phyloP scores from a whole-genome alignment of 306 rosid species.

The Prunus fruticosa region DNA sequence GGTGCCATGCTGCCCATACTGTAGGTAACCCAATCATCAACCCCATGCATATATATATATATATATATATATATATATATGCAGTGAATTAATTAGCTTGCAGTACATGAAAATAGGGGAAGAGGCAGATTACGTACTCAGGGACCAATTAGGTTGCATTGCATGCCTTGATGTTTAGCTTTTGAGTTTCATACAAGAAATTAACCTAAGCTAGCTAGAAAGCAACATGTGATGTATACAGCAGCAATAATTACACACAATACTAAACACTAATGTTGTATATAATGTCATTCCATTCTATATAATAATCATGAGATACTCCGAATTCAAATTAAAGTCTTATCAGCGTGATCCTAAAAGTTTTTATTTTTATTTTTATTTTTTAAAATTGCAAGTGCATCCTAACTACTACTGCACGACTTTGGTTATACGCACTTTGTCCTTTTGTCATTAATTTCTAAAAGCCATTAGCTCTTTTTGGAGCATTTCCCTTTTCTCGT shows the following conservation, averaged over 20 bases:
- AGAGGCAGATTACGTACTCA: neutral
- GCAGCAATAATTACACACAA: slow-evolving; percentile 1
- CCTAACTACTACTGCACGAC: too few relatives aligned
- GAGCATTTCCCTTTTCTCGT: too few relatives aligned
- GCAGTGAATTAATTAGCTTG: too few relatives aligned
- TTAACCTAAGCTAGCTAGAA: too few relatives aligned
- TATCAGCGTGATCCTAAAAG: neutral
- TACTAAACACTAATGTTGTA: neutral
- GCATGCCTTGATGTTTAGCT: neutral
- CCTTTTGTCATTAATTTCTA: neutral
- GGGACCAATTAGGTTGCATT: neutral
- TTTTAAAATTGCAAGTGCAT: neutral
- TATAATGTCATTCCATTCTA: neutral
- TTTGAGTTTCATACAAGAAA: too few relatives aligned
- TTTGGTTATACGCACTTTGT: neutral
- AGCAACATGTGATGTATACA: too few relatives aligned
- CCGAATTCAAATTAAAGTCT: neutral
- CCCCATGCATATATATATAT: neutral
- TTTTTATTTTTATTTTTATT: too few relatives aligned
- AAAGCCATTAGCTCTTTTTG: neutral
- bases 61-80: neutral
- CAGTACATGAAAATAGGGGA: neutral
- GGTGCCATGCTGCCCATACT: slow-evolving; percentile 23
- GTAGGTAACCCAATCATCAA: neutral
- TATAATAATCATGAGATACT: slow-evolving; percentile 9